Conservation (phyloP, 129 eudicot species). For the Smallanthus sonchifolius region DNA sequence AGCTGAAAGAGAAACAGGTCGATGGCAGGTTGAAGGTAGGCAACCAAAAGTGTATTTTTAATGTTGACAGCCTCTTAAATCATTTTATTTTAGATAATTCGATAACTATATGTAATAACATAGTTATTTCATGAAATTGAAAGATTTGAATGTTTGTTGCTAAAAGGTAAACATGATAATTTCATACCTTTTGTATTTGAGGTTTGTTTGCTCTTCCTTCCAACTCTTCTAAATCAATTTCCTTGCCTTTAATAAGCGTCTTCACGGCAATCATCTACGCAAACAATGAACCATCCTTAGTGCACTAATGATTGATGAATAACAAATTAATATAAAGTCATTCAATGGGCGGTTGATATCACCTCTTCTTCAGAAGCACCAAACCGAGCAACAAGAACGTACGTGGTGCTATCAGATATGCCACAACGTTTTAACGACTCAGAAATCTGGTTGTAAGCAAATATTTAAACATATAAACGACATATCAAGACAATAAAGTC, state of each 20-base stretch:
- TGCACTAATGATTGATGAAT: neutral
- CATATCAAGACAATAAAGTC: neutral
- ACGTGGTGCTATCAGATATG: conserved; percentile 59
- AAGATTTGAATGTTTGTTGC: neutral
- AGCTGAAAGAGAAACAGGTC: too few relatives aligned
- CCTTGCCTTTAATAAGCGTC: conserved; percentile 62
- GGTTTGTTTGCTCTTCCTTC: conserved; percentile 64
- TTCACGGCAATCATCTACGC: conserved; percentile 48
- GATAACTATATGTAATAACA: neutral
- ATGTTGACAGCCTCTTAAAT: neutral
- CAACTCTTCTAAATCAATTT: conserved; percentile 70
- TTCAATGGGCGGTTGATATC: conserved; percentile 2
- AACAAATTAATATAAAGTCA: neutral
- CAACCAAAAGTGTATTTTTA: neutral
- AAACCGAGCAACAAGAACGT: conserved; percentile 77
- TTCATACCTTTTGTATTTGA: conserved; percentile 70
- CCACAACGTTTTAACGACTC: conserved; percentile 93
- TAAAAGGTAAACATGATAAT: neutral
- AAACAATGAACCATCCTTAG: conserved; percentile 15
- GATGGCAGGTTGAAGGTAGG: neutral
- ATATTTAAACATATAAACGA: neutral
- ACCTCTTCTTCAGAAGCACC: conserved; percentile 81
- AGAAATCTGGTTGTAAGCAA: conserved; percentile 47
- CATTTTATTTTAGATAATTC: neutral
- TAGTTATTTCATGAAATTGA: neutral